These are phyloP conservation scores for Chlamydomonas reinhardtii DNA, from an alignment of 163 green algal genomes.

Conservation along the genomic window DNA sequence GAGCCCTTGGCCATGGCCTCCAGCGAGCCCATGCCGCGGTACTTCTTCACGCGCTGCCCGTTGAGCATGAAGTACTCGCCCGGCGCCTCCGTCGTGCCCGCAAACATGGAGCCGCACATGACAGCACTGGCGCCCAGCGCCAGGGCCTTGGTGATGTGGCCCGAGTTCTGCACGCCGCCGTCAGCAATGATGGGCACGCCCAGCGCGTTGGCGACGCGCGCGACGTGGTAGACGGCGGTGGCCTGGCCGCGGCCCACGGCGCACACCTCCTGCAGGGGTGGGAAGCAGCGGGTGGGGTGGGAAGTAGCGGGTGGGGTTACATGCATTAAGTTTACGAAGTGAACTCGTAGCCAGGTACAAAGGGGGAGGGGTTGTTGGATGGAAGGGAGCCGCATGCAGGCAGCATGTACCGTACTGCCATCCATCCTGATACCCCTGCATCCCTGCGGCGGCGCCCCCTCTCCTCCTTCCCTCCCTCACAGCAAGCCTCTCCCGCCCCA, in stretches of 20 bases:
- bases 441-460: background rate
- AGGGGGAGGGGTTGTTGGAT: no score
- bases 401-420: no score
- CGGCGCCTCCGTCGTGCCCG: constrained; percentile 94
- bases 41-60: constrained; percentile 89
- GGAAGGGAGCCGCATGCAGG: no score
- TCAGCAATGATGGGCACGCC: constrained; percentile 97
- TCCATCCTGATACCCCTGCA: no score
- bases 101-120: constrained; percentile 98
- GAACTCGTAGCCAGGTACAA: no score
- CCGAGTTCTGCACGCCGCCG: constrained; percentile 96
- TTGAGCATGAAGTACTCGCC: constrained; percentile 91
- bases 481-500: no score
- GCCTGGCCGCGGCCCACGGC: constrained; percentile 96
- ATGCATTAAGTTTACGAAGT: no score
- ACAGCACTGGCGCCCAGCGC: constrained; percentile 93
- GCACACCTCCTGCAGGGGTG: constrained; percentile 82
- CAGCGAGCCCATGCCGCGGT: constrained; percentile 94
- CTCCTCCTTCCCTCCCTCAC: background rate
- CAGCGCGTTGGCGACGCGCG: constrained; percentile 70
- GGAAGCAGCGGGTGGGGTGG: background rate
- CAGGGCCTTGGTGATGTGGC: constrained; percentile 91
- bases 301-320: background rate
- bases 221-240: constrained; percentile 94
- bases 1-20: constrained; percentile 98